Base-by-base conservation (phyloP, 495 filamentous ascomycete genomes). In the Penicillium alfredii region DNA sequence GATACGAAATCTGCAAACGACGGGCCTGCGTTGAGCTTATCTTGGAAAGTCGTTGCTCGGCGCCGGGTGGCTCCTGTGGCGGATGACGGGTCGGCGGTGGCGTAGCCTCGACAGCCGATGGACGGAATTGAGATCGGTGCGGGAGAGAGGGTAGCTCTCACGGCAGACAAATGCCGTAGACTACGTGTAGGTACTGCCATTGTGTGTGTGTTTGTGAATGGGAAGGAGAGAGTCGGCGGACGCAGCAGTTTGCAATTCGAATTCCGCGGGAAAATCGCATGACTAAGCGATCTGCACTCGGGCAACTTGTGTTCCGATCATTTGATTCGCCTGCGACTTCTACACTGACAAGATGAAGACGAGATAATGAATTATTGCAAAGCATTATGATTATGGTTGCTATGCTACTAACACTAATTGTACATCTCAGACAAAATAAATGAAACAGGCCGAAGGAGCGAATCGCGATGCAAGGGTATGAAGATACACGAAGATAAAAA, bases 1-100 rank as follows among this genome's bases (percentile, higher is more conserved):
- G 74, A 62, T 28, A 94, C 68, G 49, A 98, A 97, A 35, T 97
- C 88, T 20, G 77, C 63, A 58, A 98, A 85, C 6, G 88, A 82
- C 7, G 87, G 88, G 1, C 93, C 82, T 6, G 81, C 61, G 47
- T 89, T 92, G 22, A 87, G 69, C 45, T 74, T 76, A 65, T 95
- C 84, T 48, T 75, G 76, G 70, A 97, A 95, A 42, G 76, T 82
- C 20, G 78, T 79, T 18, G 72, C 71, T 47, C 63, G 57, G 30
- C 57, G 61, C 30, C 53, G 61, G 12, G 60, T 51, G 29, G 44
- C 49, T 38, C 48, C 47, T 21, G 56, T 61, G 44, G 59, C 58
- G 48, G 61, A 62, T 9, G 63, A 58, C 25, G 54, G 45, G 29
- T 67, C 63, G 18, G 66, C 61, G 6, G 66, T 71, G 12, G 66